These are phyloP conservation scores for Xylariaceae sp. DNA, from an alignment of 2,329 filamentous ascomycete species.

Conservation along the genomic window DNA sequence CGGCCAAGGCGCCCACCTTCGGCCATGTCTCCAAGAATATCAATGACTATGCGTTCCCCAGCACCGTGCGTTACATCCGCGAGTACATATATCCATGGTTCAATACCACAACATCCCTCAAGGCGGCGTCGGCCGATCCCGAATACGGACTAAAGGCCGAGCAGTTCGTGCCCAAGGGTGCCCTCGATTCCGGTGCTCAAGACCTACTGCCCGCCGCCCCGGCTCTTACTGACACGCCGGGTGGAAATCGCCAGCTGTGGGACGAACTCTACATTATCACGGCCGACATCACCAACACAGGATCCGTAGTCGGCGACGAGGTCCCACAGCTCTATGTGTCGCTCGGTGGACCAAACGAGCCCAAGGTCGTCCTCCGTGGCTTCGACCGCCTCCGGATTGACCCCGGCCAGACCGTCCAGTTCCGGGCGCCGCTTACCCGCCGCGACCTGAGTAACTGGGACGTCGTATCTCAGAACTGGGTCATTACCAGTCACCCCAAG, in stretches of 20 bases:
- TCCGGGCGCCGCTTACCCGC: slow-evolving; percentile 64
- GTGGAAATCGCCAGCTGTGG: slow-evolving; percentile 61
- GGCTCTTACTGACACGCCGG: slow-evolving; percentile 43
- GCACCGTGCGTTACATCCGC: slow-evolving; percentile 43
- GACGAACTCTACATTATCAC: slow-evolving; percentile 64
- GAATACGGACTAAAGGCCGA: slow-evolving; percentile 54
- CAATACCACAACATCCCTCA: slow-evolving; percentile 53
- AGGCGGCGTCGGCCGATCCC: slow-evolving; percentile 51
- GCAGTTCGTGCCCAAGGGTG: slow-evolving; percentile 55
- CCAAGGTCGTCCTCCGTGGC: slow-evolving; percentile 61
- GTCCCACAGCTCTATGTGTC: slow-evolving; percentile 74
- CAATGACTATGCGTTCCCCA: slow-evolving; percentile 64
- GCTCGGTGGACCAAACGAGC: slow-evolving; percentile 72
- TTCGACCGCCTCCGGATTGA: slow-evolving; percentile 74
- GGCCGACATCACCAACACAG: slow-evolving; percentile 67
- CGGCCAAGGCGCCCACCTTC: slow-evolving; percentile 57
- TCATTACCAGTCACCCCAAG: slow-evolving; percentile 49
- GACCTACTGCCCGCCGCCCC: slow-evolving; percentile 42
- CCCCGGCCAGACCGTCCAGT: slow-evolving; percentile 61
- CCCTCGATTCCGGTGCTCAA: slow-evolving; percentile 52
- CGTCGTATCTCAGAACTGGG: slow-evolving; percentile 73
- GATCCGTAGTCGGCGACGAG: slow-evolving; percentile 59
- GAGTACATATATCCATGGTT: slow-evolving; percentile 67
- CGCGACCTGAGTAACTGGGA: slow-evolving; percentile 90
- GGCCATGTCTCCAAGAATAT: slow-evolving; percentile 59